phyloP scores from a whole-genome alignment of 78 protist species.

The Acrasis kona region DNA sequence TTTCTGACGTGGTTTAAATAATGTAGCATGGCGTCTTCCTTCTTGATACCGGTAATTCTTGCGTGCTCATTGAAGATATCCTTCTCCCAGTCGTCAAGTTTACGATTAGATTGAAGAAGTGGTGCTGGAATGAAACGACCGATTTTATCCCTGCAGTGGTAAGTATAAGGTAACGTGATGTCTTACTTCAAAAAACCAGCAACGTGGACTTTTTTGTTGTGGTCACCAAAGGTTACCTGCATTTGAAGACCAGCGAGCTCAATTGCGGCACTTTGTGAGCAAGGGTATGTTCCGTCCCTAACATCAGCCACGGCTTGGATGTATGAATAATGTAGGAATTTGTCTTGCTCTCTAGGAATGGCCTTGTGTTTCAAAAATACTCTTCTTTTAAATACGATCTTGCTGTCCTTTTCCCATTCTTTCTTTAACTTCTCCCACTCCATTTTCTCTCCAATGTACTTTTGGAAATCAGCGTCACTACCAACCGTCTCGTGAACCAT shows the following conservation, averaged over 20 bases:
- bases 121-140: background rate
- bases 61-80: constrained; percentile 1
- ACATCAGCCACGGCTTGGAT: constrained; percentile 3
- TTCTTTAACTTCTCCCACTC: background rate
- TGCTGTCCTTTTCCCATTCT: background rate
- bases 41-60: background rate
- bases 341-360: background rate
- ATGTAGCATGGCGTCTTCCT: constrained; percentile 5
- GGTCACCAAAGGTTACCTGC: constrained; percentile 7
- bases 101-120: background rate
- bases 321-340: background rate
- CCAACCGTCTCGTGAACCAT: background rate
- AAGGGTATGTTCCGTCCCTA: background rate
- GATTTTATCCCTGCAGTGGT: background rate
- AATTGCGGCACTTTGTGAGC: background rate
- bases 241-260: constrained; percentile 8
- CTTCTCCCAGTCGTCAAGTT: background rate
- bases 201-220: background rate
- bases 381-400: background rate
- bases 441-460: background rate
- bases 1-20: background rate
- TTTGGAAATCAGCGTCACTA: background rate
- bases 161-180: background rate
- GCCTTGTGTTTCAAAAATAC: background rate
- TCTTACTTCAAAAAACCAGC: background rate